Evolutionary conservation across 73 alveolate genomes (phyloP).

Genomic region (Tetrahymena elliotti): DNA sequence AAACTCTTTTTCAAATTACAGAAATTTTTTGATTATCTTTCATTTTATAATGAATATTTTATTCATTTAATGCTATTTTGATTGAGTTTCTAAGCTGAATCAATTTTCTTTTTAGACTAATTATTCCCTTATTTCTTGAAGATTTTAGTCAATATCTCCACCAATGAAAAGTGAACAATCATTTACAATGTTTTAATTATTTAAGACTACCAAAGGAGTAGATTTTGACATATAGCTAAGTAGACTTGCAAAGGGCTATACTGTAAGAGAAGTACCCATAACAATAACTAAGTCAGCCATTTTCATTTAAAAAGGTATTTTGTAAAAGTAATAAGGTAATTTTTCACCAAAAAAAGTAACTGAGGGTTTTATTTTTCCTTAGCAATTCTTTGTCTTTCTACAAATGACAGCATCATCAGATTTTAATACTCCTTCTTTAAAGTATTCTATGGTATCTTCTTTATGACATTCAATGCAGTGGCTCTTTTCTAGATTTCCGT

Average conservation of each 20-base stretch:
- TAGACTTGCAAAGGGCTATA: slow-evolving; percentile 42
- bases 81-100: too few species aligned
- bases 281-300: slow-evolving; percentile 45
- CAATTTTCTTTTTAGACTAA: background rate
- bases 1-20: too few species aligned
- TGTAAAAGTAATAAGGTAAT: slow-evolving; percentile 39
- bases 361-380: slow-evolving; percentile 51
- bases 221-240: background rate
- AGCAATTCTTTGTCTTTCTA: background rate
- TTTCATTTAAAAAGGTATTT: background rate
- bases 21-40: too few species aligned
- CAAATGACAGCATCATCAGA: slow-evolving; percentile 17
- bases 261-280: slow-evolving; percentile 57
- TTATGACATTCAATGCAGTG: slow-evolving; percentile 41
- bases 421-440: slow-evolving; percentile 15
- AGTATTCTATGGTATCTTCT: slow-evolving; percentile 22
- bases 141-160: background rate
- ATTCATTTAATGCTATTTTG: too few species aligned
- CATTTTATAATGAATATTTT: too few species aligned
- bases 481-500: slow-evolving; percentile 51
- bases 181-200: background rate
- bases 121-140: background rate
- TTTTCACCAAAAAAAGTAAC: slow-evolving; percentile 60
- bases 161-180: background rate
- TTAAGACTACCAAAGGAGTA: slow-evolving; percentile 32